These are phyloP conservation scores for Pseudotulostoma volvatum DNA, from an alignment of 495 filamentous ascomycete species.

Conservation along the genomic window DNA sequence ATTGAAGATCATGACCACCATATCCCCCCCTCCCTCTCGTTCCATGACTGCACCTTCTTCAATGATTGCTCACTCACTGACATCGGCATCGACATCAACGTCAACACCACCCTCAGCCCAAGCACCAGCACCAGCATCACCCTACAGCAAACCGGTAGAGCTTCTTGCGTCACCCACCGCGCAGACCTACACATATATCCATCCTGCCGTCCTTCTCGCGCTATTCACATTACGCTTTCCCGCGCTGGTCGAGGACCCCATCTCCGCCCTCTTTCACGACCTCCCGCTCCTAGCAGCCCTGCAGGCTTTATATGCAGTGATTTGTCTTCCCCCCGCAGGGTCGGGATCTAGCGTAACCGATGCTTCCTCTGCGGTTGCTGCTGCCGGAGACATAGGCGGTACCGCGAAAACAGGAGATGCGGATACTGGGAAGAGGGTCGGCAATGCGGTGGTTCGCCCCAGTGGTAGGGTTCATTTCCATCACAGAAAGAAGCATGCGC, in stretches of 20 bases:
- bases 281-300: conserved; percentile 46
- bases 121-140: no score
- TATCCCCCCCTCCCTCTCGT: no score
- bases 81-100: no score
- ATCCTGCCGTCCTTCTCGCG: conserved; percentile 48
- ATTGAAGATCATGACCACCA: no score
- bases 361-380: conserved; percentile 24
- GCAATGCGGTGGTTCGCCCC: no score
- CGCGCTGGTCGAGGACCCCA: conserved; percentile 53
- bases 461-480: no score
- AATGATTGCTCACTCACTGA: no score
- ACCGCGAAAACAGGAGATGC: no score
- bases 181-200: conserved; percentile 39
- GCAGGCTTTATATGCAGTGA: conserved; percentile 50
- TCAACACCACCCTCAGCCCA: no score
- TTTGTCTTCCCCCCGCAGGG: conserved; percentile 57
- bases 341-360: conserved; percentile 15
- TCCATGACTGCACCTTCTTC: no score
- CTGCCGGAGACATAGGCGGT: conserved; percentile 28
- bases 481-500: conserved; percentile 12
- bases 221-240: conserved; percentile 45
- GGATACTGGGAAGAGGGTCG: no score
- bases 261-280: conserved; percentile 40
- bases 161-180: conserved; percentile 33
- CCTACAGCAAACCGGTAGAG: no score